Percentiles rank a stretch among this genome's conserved stretches.
Evolutionary conservation across 768 basidiomycete species (phyloP).

Genomic region (Mycena galericulata): DNA sequence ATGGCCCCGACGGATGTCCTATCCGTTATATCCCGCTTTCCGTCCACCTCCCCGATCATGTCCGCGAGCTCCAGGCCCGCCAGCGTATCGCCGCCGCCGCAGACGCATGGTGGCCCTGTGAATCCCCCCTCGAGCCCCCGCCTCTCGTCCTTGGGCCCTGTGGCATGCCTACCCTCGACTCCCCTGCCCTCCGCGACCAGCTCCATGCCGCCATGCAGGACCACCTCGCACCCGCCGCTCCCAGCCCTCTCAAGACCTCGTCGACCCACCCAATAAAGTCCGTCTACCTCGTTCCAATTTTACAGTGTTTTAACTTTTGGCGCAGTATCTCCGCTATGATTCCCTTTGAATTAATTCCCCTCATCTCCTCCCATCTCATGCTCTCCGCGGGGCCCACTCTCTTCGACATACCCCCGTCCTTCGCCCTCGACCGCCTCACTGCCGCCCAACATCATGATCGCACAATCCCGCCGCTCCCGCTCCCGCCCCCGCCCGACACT

Average conservation of each 20-base stretch:
- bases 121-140: constrained; percentile 26
- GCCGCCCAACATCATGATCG: constrained; percentile 25
- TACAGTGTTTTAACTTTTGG: not conserved
- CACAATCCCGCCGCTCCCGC: constrained; percentile 33
- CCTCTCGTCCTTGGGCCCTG: constrained; percentile 46
- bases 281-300: constrained; percentile 39
- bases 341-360: constrained; percentile 66
- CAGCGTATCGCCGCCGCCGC: constrained; percentile 55
- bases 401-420: constrained; percentile 57
- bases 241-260: constrained; percentile 70
- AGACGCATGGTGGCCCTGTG: constrained; percentile 64
- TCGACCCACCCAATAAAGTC: constrained; percentile 88
- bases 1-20: constrained; percentile 71
- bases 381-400: constrained; percentile 53
- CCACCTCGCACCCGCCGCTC: constrained; percentile 36
- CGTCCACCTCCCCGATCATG: constrained; percentile 69
- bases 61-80: constrained; percentile 61
- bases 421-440: constrained; percentile 58
- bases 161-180: constrained; percentile 34
- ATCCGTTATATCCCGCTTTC: constrained; percentile 72
- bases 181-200: constrained; percentile 49
- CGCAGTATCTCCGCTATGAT: constrained; percentile 73
- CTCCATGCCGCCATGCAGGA: constrained; percentile 68
- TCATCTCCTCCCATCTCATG: constrained; percentile 62
- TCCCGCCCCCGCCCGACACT: constrained; percentile 35